These are phyloP conservation scores for Vitis rotundifolia DNA, from an alignment of 164 flowering plant species.

Conservation along the genomic window DNA sequence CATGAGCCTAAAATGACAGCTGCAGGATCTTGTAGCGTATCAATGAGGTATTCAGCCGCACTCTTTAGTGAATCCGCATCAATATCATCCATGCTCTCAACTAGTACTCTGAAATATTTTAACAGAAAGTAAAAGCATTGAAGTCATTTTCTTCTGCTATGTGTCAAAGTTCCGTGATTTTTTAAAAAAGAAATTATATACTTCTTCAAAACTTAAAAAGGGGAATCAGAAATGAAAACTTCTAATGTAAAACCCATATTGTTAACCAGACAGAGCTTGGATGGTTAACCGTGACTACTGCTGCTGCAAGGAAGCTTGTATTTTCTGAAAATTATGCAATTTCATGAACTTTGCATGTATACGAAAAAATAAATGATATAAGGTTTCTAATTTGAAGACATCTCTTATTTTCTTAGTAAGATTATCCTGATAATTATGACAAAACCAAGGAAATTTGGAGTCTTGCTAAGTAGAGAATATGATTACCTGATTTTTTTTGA, in stretches of 20 bases:
- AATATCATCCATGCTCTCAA: constrained; percentile 80
- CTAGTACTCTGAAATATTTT: constrained; percentile 59
- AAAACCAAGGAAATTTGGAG: too few relatives aligned
- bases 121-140: background rate
- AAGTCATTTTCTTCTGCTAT: background rate
- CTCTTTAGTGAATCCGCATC: constrained; percentile 88
- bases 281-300: too few relatives aligned
- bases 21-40: constrained; percentile 69
- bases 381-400: too few relatives aligned
- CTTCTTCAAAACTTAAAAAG: background rate
- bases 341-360: too few relatives aligned
- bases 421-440: too few relatives aligned
- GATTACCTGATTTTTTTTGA: constrained; percentile 53
- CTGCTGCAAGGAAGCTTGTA: too few relatives aligned
- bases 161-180: background rate
- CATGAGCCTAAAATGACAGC: constrained; percentile 88
- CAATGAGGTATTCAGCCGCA: constrained; percentile 78
- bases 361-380: too few relatives aligned
- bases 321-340: too few relatives aligned
- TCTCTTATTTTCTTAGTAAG: too few relatives aligned
- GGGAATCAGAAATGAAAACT: too few relatives aligned
- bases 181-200: background rate
- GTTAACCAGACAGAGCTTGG: too few relatives aligned
- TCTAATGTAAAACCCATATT: too few relatives aligned
- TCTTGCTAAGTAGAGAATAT: background rate